These are phyloP conservation scores for Zygosaccharomyces sapae DNA, from an alignment of 1,139 yeast species.

Conservation along the genomic window DNA sequence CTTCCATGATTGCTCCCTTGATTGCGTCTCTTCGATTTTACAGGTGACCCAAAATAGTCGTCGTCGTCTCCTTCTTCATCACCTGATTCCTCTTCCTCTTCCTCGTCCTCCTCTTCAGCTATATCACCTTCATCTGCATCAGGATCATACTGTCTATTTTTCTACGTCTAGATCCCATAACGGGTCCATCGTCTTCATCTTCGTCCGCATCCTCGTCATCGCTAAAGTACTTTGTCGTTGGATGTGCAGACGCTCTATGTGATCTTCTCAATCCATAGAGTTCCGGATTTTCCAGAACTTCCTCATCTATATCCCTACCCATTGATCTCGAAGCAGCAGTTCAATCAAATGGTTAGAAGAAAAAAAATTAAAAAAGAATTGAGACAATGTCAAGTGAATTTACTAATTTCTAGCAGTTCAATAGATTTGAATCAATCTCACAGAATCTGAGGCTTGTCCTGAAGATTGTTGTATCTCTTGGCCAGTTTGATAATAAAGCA, in stretches of 20 bases:
- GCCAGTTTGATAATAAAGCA: too few species aligned
- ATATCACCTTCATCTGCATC: constrained; percentile 17
- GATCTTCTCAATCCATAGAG: constrained; percentile 89
- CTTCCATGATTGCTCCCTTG: constrained; percentile 8
- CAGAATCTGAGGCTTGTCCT: too few species aligned
- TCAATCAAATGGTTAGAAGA: not conserved
- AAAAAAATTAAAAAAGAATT: too few species aligned
- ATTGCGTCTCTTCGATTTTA: constrained; percentile 23
- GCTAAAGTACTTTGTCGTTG: constrained; percentile 39
- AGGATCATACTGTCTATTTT: constrained; percentile 34
- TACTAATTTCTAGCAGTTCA: too few species aligned
- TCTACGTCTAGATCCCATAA: constrained; percentile 19
- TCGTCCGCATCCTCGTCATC: constrained; percentile 23
- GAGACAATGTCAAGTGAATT: not conserved
- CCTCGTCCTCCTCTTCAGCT: constrained; percentile 27
- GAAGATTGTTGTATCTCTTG: too few species aligned
- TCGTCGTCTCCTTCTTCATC: constrained; percentile 35
- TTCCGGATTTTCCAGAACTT: constrained; percentile 63
- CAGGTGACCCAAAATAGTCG: constrained; percentile 34
- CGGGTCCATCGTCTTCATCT: constrained; percentile 18
- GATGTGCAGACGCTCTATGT: constrained; percentile 56
- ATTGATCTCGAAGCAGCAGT: constrained; percentile 3
- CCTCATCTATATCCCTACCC: constrained; percentile 34
- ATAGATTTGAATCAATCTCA: too few species aligned
- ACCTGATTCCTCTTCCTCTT: constrained; percentile 22